Base-by-base conservation (phyloP, 805 yeast species). In the Saturnispora sanitii region DNA sequence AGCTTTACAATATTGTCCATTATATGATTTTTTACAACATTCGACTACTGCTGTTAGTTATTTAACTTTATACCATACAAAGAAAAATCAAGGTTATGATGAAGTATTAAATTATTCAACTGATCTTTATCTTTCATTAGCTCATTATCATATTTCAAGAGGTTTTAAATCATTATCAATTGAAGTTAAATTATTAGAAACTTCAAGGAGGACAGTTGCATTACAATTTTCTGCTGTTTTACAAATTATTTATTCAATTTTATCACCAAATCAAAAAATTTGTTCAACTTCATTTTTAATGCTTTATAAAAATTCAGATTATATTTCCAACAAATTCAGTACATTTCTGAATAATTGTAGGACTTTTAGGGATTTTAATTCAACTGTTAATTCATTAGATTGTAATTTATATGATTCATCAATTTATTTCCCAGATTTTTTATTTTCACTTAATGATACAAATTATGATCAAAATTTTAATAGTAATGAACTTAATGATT, bases 91-190 rank as follows among this genome's bases (percentile, higher is more conserved):
- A 6, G 28, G 25, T 16, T 17, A 27, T 2, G 43, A 42, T 25
- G 29, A 28, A 7, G 29, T 40, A 4, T 37, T 49, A 9, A 33
- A 40, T 18, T 38, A 44, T 21, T 41, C 44, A n/a, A 38, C 48
- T 17, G 41, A 44, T 2, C 34, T 33, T 19, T 49, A 49, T 38
- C 33, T 48, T 16, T 33, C 38, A 31, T 22, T 50, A n/a, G 45
- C 50, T 15, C 49, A 49, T 21, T 46, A 40, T 32, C 55, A 53
- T 41, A 45, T 46, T 8, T 38, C 48, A 11, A 43, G 43, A 27
- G 45, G 49, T 11, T 35, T 53, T 4, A 39, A 46, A 30, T 35
- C 41, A 19, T 34, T 52, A 15, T 33, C 42, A 25, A 19, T 35
- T 17, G 49, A 48, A 27, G 32, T 46, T 3, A 34, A 23, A 16